Percentiles rank a stretch among this genome's conserved stretches.
These are phyloP conservation scores for Apostasia shenzhenica DNA, from an alignment of 106 monocot species.

Conservation along the genomic window DNA sequence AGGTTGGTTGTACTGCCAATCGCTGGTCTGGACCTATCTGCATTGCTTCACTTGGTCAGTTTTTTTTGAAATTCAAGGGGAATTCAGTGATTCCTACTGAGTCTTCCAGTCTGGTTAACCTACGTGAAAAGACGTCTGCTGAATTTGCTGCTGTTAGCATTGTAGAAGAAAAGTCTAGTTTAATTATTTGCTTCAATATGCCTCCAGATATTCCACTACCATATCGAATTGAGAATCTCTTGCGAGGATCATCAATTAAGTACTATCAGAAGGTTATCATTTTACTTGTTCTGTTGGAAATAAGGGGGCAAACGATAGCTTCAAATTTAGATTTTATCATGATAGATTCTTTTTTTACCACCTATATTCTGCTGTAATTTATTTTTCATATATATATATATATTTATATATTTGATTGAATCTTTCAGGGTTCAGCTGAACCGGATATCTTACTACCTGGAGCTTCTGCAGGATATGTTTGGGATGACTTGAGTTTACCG, in stretches of 20 bases:
- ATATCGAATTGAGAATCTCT: slow-evolving; percentile 75
- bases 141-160: slow-evolving; percentile 53
- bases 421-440: slow-evolving; percentile 47
- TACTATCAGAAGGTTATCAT: slow-evolving; percentile 71
- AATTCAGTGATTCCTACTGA: not conserved
- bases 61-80: slow-evolving; percentile 79
- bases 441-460: slow-evolving; percentile 46
- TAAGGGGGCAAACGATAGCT: not conserved
- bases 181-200: slow-evolving; percentile 52
- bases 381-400: not conserved
- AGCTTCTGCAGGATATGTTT: slow-evolving; percentile 56
- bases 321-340: too few species aligned
- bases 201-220: slow-evolving; percentile 51
- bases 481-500: slow-evolving; percentile 84
- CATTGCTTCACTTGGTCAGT: slow-evolving; percentile 76
- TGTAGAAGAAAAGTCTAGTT: slow-evolving; percentile 60
- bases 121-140: slow-evolving; percentile 11
- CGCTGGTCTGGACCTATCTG: slow-evolving; percentile 91
- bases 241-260: slow-evolving; percentile 42
- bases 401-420: slow-evolving; percentile 1
- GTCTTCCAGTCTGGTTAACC: slow-evolving; percentile 2
- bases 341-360: too few species aligned
- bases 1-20: slow-evolving; percentile 15
- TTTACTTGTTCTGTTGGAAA: not conserved
- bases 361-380: slow-evolving; percentile 6